Conservation (phyloP, 106 monocot genomes). For the Dendrobium huoshanense region DNA sequence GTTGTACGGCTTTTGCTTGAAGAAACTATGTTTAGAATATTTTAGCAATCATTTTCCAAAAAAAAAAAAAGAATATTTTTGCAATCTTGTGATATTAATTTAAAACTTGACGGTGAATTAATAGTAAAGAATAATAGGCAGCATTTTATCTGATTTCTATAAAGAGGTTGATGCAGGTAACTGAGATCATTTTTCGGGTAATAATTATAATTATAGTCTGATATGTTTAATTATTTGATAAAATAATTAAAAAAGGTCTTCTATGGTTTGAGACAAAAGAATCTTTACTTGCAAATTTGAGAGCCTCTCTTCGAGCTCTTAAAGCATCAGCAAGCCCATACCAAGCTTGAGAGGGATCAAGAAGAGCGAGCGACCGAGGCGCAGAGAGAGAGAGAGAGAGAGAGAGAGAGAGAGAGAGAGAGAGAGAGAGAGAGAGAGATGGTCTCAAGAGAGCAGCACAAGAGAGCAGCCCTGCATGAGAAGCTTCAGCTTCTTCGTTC, state of each 20-base stretch:
- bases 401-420: background rate
- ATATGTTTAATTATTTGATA: background rate
- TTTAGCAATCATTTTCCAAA: too few relatives aligned
- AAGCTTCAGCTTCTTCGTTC: slow-evolving; percentile 89
- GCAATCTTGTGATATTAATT: too few relatives aligned
- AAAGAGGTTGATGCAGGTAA: too few relatives aligned
- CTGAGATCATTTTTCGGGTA: too few relatives aligned
- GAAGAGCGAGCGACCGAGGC: background rate
- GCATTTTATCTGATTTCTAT: too few relatives aligned
- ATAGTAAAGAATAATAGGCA: too few relatives aligned
- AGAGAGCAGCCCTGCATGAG: slow-evolving; percentile 55
- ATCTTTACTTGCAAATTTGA: background rate
- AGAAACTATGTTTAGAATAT: too few relatives aligned
- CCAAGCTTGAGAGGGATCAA: background rate
- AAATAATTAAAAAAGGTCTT: background rate
- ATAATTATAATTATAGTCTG: too few relatives aligned
- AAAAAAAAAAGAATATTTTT: too few relatives aligned
- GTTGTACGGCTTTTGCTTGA: too few relatives aligned
- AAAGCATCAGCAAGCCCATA: background rate
- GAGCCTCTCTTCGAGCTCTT: background rate
- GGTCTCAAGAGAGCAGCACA: slow-evolving; percentile 56
- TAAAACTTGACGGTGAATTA: too few relatives aligned
- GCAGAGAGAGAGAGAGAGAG: background rate
- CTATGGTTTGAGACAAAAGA: background rate
- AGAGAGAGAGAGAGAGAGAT: slow-evolving; percentile 27